A percentile compares a stretch with the other conserved stretches of the same genome.
Evolutionary conservation across 768 basidiomycete genomes (phyloP).

Genomic region (Tulasnella sp.): DNA sequence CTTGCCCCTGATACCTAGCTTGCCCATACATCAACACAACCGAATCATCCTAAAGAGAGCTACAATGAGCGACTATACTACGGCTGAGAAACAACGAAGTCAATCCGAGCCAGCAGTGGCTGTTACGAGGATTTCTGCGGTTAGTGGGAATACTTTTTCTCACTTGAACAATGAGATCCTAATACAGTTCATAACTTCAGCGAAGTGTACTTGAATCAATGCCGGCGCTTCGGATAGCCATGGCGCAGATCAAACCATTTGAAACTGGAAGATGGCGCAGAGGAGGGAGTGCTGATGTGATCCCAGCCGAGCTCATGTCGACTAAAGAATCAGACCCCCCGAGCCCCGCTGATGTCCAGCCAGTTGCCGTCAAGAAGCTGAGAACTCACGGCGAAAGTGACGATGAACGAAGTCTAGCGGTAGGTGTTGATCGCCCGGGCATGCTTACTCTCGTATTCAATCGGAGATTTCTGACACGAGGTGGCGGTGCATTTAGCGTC

Average conservation of each 20-base stretch:
- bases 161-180: no score
- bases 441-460: background rate
- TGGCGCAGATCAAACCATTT: background rate
- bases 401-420: background rate
- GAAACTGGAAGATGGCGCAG: background rate
- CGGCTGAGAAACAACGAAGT: no score
- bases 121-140: no score
- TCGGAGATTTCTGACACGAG: background rate
- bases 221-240: background rate
- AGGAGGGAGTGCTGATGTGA: background rate
- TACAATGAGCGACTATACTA: no score
- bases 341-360: background rate
- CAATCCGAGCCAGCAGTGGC: no score
- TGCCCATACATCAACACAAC: no score
- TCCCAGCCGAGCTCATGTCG: background rate
- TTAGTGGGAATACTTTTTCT: no score
- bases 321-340: background rate
- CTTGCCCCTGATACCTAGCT: no score
- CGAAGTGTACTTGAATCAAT: no score
- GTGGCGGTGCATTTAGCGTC: background rate
- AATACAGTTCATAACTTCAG: no score
- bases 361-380: background rate
- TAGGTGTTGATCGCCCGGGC: background rate
- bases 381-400: background rate
- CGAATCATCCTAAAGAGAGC: no score